Base-by-base conservation (phyloP, 1,139 yeast species). In the Hyphopichia buzzinii region DNA sequence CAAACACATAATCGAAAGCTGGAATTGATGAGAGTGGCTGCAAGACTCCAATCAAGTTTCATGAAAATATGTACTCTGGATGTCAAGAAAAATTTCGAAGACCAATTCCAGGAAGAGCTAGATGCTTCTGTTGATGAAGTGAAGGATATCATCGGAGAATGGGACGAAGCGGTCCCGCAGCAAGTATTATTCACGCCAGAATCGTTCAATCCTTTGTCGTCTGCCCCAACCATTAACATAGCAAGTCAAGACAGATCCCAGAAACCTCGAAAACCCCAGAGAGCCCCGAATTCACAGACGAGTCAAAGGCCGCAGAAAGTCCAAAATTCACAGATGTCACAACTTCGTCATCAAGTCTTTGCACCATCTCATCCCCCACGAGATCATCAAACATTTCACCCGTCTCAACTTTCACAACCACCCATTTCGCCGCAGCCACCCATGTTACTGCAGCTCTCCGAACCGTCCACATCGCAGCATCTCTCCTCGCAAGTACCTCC, bases 11-110 rank as follows among this genome's bases (percentile, higher is more conserved):
- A 58, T 23, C 34, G 43, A n/a, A 14, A 33, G 3, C 26, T 14
- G 4, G 40, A 46, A 17, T 40, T 58, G 15, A 49, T 46, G 14
- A 40, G 47, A 29, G 37, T 54, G 11, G 42, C 60, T 2, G 42
- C 58, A 3, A 34, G 56, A 14, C 32, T 62, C 10, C 63, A 62
- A 0, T 27, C 59, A 4, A 49, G 65, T 13, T 41, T 59, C 4
- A 49, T 59, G n/a, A 62, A 58, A 39, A 55, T 55, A 3, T 46
- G 42, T 31, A 40, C 53, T 0, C 35, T 41, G 11, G 38, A 39
- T 11, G 31, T 52, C 2, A 15, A 40, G 2, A 32, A 41, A 2
- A 15, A 37, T 10, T 46, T 49, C 14, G 32, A 44, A 10, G 17
- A 39, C 3, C 37, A 39, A 11, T 47, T 41, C 7, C 41, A 47